Base-by-base conservation (phyloP, 768 basidiomycete species). In the Mycena galericulata region DNA sequence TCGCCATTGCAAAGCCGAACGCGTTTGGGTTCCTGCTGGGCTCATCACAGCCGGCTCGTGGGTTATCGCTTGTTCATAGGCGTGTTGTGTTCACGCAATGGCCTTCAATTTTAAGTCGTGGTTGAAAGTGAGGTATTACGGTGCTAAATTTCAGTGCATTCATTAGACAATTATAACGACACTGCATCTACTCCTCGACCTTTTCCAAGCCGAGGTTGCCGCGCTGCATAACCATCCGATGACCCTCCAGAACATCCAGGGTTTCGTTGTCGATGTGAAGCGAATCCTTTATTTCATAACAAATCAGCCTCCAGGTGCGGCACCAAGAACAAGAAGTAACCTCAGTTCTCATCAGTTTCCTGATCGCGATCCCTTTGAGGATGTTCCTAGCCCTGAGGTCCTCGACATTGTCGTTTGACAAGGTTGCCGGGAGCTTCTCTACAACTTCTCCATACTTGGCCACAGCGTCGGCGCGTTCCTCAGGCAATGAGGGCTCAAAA, bases 261-360 rank as follows among this genome's bases (percentile, higher is more conserved):
- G 72, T 62, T 36, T 75, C 71, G 41, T 76, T 75, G 29, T 76
- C 68, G n/a, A 76, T 68, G 43, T 73, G 67, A 27, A 66, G 57
- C 26, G 74, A 71, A 43, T 76, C 46, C 59, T 38, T 20, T 22
- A 12, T 38, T 29, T 8, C 29, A n/a, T 15, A 29, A 53, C n/a
- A 55, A 24, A n/a, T n/a, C 30, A 34, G 10, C 22, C 9, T 8
- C 38, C 9, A 38, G 38, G 17, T 17, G 17, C 17, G 26, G 15
- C 27, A 57, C 26, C 55, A 4, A 27, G 11, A 43, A 26, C 6
- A 18, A 47, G 22, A n/a, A 7, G 5, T 47, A 9, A 34, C 74
- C 62, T 74, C 72, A 17, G 72, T 75, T 20, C 74, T 70, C 70
- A 73, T 67, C 22, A 72, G 55, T 50, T 73, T 72, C 17, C 74